Evolutionary conservation across 352 stramenopile genomes (phyloP).

Genomic region (Aphanomyces stellatus): DNA sequence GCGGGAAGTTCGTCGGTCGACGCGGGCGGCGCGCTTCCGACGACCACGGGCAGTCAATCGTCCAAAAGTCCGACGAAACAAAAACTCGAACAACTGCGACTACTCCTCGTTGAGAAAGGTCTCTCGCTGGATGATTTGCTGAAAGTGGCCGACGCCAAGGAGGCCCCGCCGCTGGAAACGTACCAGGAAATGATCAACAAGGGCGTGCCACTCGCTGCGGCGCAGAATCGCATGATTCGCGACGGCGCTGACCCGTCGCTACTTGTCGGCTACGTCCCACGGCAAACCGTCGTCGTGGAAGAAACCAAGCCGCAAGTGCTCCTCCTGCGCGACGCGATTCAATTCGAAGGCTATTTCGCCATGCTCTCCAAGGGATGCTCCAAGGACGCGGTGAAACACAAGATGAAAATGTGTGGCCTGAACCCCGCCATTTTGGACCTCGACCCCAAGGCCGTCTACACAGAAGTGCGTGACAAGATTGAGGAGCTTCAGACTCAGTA

Average conservation of each 20-base stretch:
- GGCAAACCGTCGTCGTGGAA: not conserved
- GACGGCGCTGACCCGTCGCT: constrained; percentile 39
- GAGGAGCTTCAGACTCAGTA: constrained; percentile 4
- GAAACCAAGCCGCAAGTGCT: not conserved
- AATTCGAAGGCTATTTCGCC: constrained; percentile 86
- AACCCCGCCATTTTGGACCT: constrained; percentile 59
- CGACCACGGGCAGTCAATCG: not conserved
- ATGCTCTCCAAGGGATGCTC: constrained; percentile 91
- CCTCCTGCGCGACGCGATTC: constrained; percentile 48
- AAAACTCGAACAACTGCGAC: constrained; percentile 50
- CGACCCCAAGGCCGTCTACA: constrained; percentile 46
- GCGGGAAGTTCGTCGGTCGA: too few species aligned
- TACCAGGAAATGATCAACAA: constrained; percentile 57
- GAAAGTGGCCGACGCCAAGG: constrained; percentile 42
- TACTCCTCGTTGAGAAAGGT: constrained; percentile 46
- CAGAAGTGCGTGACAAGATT: constrained; percentile 55
- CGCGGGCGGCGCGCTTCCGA: not conserved
- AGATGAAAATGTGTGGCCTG: constrained; percentile 86
- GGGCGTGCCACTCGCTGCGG: constrained; percentile 58
- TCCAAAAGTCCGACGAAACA: constrained; percentile 11
- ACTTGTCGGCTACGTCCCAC: constrained; percentile 22
- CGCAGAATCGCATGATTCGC: constrained; percentile 66
- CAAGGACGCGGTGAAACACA: constrained; percentile 85
- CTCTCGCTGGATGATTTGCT: constrained; percentile 69
- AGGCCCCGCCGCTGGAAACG: constrained; percentile 23